Conservation (phyloP, 164 flowering plant genomes). For the Piper betle region DNA sequence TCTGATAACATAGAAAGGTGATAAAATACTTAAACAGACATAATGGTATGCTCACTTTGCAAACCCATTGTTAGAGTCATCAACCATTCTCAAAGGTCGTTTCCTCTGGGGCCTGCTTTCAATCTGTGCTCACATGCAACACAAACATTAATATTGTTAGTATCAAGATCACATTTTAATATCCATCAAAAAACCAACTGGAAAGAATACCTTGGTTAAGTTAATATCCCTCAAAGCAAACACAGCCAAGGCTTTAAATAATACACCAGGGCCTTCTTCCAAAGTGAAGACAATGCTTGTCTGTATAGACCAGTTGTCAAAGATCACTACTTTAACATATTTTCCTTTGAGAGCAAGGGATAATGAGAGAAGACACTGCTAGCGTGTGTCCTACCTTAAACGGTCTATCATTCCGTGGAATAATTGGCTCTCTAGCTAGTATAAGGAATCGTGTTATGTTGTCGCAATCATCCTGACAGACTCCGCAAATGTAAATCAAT, state of each 20-base stretch:
- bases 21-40: background rate
- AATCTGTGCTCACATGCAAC: slow-evolving; percentile 35
- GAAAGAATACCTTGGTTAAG: slow-evolving; percentile 63
- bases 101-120: slow-evolving; percentile 89
- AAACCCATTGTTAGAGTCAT: slow-evolving; percentile 66
- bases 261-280: slow-evolving; percentile 94
- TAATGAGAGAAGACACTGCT: background rate
- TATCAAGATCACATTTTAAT: background rate
- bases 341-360: background rate
- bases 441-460: slow-evolving; percentile 80
- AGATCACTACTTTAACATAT: background rate
- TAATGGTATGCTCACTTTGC: slow-evolving; percentile 52
- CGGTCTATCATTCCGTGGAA: slow-evolving; percentile 57
- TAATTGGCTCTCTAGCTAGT: slow-evolving; percentile 85
- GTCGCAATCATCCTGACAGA: slow-evolving; percentile 55
- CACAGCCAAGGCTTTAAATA: slow-evolving; percentile 89
- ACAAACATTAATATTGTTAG: background rate
- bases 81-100: slow-evolving; percentile 76
- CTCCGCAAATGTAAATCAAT: background rate
- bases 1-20: background rate
- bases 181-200: background rate
- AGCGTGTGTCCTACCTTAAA: slow-evolving; percentile 8
- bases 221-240: slow-evolving; percentile 77
- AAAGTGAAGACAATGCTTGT: slow-evolving; percentile 88
- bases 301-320: slow-evolving; percentile 22